Evolutionary conservation across 495 filamentous ascomycete species (phyloP), one percentile per base, ranked within the genome.

Genomic region (Xylaria sp.): DNA sequence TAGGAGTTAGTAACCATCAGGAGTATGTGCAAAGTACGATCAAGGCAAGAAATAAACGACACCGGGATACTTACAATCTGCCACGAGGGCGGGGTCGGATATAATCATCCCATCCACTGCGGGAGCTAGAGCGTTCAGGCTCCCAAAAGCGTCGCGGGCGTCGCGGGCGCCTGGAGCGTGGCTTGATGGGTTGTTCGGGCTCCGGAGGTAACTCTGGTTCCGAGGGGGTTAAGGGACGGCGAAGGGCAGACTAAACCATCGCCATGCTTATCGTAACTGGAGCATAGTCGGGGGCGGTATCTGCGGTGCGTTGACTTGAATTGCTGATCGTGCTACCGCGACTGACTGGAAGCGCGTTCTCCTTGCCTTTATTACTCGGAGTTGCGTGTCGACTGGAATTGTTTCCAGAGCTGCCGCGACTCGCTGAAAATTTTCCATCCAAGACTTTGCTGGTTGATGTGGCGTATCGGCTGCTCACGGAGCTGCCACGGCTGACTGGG

Each of bases 401-500:
- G 24, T 12, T 61, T 24, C 0, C 37, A 11, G 37, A 62, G 59
- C 24, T 46, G 24, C 35, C 58, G 7, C 37, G 59, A 29, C 37
- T 61, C 9, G 19, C n/a, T 40, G 58, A 35, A 5, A 61, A 4
- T 21, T 1, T 24, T 5, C 35, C 35, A 12, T 61, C 12, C 35
- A 61, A 12, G 7, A 3, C 3, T 43, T 26, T 48, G 26, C 76
- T 78, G 48, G 80, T 82, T 68, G 73, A 73, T 66, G 76, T 66
- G 59, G 74, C 73, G 58, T 46, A 72, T 70, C 73, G 44, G 71
- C 73, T 9, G 75, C 72, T 75, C 33, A 68, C 63, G 53, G 78
- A 76, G 68, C 85, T 88, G 53, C 83, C 79, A 71, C 88, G 80
- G 72, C 85, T 85, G 65, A 85, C 83, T 11, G 82, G 83, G 19